Evolutionary conservation across 1,139 yeast genomes (phyloP), one percentile per base, ranked within the genome.

Genomic region (Candida tetrigidarum): DNA sequence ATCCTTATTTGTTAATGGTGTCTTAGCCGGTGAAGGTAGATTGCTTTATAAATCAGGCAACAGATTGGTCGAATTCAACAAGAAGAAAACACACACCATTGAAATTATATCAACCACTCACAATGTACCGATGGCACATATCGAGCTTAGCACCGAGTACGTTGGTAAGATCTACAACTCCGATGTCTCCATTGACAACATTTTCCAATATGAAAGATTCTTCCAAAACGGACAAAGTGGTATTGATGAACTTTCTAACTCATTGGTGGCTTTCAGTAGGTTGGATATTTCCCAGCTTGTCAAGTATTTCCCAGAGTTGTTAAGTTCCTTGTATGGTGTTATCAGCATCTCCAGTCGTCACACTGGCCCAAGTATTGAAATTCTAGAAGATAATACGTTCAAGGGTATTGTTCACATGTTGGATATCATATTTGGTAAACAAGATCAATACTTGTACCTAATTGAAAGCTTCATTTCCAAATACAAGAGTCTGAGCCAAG

Each of bases 121-220:
- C 51, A 58, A 59, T 57, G 39, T 69, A 22, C 67, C 76, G 15
- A 67, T 76, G 54, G 87, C 83, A 6, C 67, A 74, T 35, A 67
- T 85, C 44, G 86, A 84, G 52, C 56, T 86, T 16, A 70, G 78
- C 29, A 72, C 89, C 1, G 84, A 80, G 47, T 88, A 87, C 59
- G 81, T 84, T 47, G 96, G 97, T 23, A 84, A 80, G 53, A 66
- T 72, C 12, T 86, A 71, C 65, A 87, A 86, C 57, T 69, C 83
- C 15, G 91, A 86, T 52, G 52, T 68, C 18, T 69, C 85, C 4
- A 74, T 86, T 50, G 83, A 80, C 43, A 74, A 76, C 43, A 69
- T 89, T 45, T 64, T 85, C 54, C 78, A 76, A 51, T 84, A 81
- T 77, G 81, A 71, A 50, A 63, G 73, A 41, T 66, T 74, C 30